Base-by-base conservation (phyloP, 345 rosid species). In the Gossypium anomalum region DNA sequence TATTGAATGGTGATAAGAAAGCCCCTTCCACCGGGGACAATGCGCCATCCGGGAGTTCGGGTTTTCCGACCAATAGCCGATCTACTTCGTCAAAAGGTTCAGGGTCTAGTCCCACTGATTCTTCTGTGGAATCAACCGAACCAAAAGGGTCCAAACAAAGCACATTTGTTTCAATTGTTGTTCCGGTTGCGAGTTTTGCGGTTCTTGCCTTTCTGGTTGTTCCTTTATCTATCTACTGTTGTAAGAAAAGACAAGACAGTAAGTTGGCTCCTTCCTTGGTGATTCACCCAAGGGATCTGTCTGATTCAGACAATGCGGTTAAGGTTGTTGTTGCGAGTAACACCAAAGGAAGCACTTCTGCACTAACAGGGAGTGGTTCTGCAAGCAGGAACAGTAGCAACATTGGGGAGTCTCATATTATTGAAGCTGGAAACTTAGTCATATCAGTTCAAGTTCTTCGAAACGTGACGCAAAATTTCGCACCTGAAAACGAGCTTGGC, bases 361-460 rank as follows among this genome's bases (percentile, higher is more conserved):
- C 82, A 2, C 15, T 75, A 59, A 71, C 82, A 0, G 88, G 80
- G 41, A 86, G 86, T 78, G 90, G 85, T 66, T 86, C 89, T 34
- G 85, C 77, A 9, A 88, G 94, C 82, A 79, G 81, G 63, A 77
- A 80, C 34, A 76, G 84, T 60, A 81, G 88, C 75, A 85, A 82
- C 10, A 52, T 68, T 56, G 85, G 89, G 7, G 95, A 86, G 19
- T 83, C 91, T 66, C 91, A 86, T 75, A 88, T 86, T 75, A 78
- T 88, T 71, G 93, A 90, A 84, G 83, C 93, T 1, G 93, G 96
- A 38, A 90, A 87, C 75, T 83, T 90, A 41, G 80, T 87, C 57
- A 86, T 90, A 78, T 89, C 93, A 1, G 93, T 90, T 77, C 96
- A 90, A 81, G 93, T 90, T 78, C 93, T 90, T 73, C 79, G 86